phyloP scores from a whole-genome alignment of 139 green algal species.

The Mesostigma viride region DNA sequence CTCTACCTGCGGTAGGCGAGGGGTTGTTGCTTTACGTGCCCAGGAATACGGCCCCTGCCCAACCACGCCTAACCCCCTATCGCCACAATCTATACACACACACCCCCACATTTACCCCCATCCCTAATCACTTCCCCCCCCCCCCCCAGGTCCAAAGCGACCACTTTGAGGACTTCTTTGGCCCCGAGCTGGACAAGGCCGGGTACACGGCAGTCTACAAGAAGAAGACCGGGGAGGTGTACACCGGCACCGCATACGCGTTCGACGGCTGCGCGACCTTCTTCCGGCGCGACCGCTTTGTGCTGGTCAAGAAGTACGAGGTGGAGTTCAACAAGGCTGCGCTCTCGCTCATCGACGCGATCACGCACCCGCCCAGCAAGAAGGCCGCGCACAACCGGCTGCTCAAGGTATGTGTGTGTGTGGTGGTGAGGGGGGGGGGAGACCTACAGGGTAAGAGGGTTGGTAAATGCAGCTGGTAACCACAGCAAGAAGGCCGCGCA shows the following conservation, averaged over 20 bases:
- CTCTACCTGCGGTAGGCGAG: too few relatives aligned
- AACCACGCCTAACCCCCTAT: too few relatives aligned
- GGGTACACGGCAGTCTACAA: slow-evolving; percentile 97
- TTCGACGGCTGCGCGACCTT: slow-evolving; percentile 98
- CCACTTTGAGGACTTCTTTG: slow-evolving; percentile 73
- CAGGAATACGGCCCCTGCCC: too few relatives aligned
- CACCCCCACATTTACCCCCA: too few relatives aligned
- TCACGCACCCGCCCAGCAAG: slow-evolving; percentile 44
- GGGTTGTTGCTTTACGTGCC: too few relatives aligned
- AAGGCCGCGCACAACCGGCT: slow-evolving; percentile 83
- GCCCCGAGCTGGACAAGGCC: slow-evolving; percentile 62
- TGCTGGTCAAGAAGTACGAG: slow-evolving; percentile 97
- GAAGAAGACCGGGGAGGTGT: slow-evolving; percentile 89
- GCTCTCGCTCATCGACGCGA: slow-evolving; percentile 68
- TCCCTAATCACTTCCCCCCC: too few relatives aligned
- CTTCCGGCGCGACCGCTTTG: slow-evolving; percentile 76
- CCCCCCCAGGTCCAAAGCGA: slow-evolving; percentile 93
- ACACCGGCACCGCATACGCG: slow-evolving; percentile 48
- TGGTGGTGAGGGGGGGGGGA: too few relatives aligned
- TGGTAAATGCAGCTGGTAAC: too few relatives aligned
- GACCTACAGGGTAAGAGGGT: too few relatives aligned
- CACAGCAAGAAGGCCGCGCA: too few relatives aligned
- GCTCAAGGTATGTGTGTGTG: slow-evolving; percentile 74
- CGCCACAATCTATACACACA: too few relatives aligned
- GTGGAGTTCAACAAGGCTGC: slow-evolving; percentile 99